Evolutionary conservation across 192 early-diverging fungal species (phyloP).

Genomic region (Entophlyctis helioformis): DNA sequence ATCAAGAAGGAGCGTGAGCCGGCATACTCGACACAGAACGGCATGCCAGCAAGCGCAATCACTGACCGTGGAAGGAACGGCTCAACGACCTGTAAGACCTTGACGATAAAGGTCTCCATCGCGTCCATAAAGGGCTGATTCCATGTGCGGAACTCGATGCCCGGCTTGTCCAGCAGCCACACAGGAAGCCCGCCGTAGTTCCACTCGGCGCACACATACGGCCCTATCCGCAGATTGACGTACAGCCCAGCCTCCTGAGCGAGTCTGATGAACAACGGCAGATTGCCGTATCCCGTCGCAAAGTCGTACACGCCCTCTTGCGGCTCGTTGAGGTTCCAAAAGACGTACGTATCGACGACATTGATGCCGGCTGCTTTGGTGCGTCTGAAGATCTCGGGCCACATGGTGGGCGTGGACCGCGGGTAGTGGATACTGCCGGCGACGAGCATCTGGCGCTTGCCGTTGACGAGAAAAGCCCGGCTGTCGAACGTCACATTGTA

Average conservation of each 20-base stretch:
- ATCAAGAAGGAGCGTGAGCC: too few relatives aligned
- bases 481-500: constrained; percentile 15
- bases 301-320: constrained; percentile 41
- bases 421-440: constrained; percentile 49
- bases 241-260: constrained; percentile 34
- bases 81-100: constrained; percentile 22
- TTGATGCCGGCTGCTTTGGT: constrained; percentile 40
- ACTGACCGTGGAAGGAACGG: constrained; percentile 14
- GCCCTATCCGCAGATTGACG: constrained; percentile 47
- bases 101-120: constrained; percentile 27
- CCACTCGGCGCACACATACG: constrained; percentile 51
- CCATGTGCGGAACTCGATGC: constrained; percentile 35
- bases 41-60: too few relatives aligned
- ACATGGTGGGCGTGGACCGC: constrained; percentile 39
- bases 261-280: constrained; percentile 33
- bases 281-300: constrained; percentile 31
- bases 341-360: constrained; percentile 54
- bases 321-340: constrained; percentile 54
- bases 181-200: constrained; percentile 49
- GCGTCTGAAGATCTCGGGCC: constrained; percentile 37
- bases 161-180: constrained; percentile 37
- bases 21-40: too few relatives aligned
- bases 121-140: constrained; percentile 28
- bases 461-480: constrained; percentile 12
- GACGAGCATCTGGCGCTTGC: constrained; percentile 18